Percentiles rank a stretch among this genome's conserved stretches.
Conservation (phyloP, 2,329 filamentous ascomycete genomes). For the Didymella pomorum region DNA sequence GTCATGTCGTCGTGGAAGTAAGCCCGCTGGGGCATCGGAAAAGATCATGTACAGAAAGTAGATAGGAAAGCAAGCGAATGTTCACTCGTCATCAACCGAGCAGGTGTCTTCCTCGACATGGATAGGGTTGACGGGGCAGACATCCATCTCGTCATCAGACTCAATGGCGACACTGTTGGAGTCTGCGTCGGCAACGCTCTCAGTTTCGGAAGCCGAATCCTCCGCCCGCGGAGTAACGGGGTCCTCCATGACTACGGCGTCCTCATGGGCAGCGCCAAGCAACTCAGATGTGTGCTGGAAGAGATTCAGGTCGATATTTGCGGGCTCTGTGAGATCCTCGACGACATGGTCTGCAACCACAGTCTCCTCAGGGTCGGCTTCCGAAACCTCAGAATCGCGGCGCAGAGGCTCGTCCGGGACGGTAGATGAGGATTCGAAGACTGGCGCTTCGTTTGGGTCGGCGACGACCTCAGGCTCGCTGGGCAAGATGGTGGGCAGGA, state of each 20-base stretch:
- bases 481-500: slow-evolving; percentile 9
- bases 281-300: slow-evolving; percentile 18
- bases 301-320: slow-evolving; percentile 12
- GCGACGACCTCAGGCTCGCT: slow-evolving; percentile 9
- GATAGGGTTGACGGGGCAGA: slow-evolving; percentile 6
- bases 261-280: slow-evolving; percentile 12
- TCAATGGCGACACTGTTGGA: slow-evolving; percentile 18
- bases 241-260: slow-evolving; percentile 18
- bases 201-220: slow-evolving; percentile 9
- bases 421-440: slow-evolving; percentile 16
- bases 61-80: background rate
- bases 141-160: slow-evolving; percentile 21
- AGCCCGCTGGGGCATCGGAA: background rate
- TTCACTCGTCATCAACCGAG: background rate
- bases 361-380: slow-evolving; percentile 16
- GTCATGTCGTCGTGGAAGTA: background rate
- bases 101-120: background rate
- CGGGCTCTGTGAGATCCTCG: slow-evolving; percentile 21
- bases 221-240: slow-evolving; percentile 18
- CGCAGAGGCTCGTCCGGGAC: slow-evolving; percentile 19
- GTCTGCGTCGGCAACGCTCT: slow-evolving; percentile 11
- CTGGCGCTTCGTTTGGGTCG: slow-evolving; percentile 9
- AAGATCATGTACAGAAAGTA: background rate
- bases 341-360: slow-evolving; percentile 15
- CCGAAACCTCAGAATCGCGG: slow-evolving; percentile 14